Evolutionary conservation across 805 yeast species (phyloP).

Genomic region (Yarrowia sp.): DNA sequence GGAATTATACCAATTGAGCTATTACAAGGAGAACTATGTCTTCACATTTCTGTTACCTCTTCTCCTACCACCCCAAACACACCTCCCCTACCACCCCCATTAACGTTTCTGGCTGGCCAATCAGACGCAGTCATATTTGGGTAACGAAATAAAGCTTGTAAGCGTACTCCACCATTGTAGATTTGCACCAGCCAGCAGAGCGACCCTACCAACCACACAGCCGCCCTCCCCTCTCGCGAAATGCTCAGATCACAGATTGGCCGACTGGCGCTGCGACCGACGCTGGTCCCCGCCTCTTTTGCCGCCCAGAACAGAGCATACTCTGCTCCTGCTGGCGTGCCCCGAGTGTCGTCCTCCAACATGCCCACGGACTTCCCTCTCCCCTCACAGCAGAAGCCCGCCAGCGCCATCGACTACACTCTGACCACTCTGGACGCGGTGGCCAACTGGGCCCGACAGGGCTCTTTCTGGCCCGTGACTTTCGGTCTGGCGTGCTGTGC

Average conservation of each 20-base stretch:
- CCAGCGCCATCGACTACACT: conserved; percentile 76
- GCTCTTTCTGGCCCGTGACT: conserved; percentile 92
- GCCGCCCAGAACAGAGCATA: conserved; percentile 15
- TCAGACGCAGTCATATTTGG: conserved; percentile 10
- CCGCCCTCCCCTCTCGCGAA: background rate
- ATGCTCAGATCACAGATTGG: conserved; percentile 38
- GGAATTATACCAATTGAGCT: background rate
- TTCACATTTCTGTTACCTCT: too few relatives aligned
- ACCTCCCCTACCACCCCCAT: background rate
- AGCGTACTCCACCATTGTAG: conserved; percentile 2
- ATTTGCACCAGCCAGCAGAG: conserved; percentile 32
- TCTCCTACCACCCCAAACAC: background rate
- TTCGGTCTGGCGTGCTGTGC: conserved; percentile 94
- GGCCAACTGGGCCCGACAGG: conserved; percentile 90
- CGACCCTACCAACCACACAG: background rate
- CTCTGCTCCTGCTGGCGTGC: conserved; percentile 11
- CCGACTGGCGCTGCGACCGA: conserved; percentile 37
- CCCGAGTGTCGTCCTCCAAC: conserved; percentile 37
- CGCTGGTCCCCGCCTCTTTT: conserved; percentile 22
- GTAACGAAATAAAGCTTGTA: conserved; percentile 25
- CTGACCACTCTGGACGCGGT: conserved; percentile 80
- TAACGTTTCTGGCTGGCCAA: conserved; percentile 20
- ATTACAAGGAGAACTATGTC: background rate
- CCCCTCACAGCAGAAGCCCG: conserved; percentile 66
- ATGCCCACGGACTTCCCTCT: conserved; percentile 75